These are phyloP conservation scores for Cairneyella variabilis DNA, from an alignment of 495 filamentous ascomycete genomes.

Conservation along the genomic window DNA sequence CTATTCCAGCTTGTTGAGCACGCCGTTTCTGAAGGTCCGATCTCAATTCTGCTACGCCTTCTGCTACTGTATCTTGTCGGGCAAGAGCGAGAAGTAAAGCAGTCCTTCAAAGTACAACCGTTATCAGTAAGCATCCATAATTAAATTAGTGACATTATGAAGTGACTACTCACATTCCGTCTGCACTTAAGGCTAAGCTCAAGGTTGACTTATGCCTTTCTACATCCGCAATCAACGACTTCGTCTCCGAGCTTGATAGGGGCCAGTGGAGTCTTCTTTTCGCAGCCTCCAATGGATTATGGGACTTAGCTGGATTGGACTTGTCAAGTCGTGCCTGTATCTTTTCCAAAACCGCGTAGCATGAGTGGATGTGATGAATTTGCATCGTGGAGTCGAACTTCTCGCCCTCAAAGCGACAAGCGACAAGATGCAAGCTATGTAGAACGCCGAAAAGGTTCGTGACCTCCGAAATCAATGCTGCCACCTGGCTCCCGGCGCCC, in stretches of 20 bases:
- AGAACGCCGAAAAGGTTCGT: slow-evolving; percentile 28
- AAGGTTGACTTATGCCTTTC: slow-evolving; percentile 29
- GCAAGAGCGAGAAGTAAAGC: not conserved
- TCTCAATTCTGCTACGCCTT: no score
- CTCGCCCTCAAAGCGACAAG: slow-evolving; percentile 24
- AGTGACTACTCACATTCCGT: slow-evolving; percentile 25
- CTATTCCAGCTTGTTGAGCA: no score
- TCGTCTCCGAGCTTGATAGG: slow-evolving; percentile 17
- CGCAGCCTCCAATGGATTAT: not conserved
- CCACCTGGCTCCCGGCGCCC: slow-evolving; percentile 25
- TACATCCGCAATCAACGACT: slow-evolving; percentile 26
- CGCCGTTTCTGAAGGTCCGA: no score
- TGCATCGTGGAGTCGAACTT: slow-evolving; percentile 5
- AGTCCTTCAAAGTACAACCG: not conserved
- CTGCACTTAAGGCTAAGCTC: slow-evolving; percentile 28
- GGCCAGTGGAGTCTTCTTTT: slow-evolving; percentile 23
- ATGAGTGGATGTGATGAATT: slow-evolving; percentile 25
- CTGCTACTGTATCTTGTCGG: no score
- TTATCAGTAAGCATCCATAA: slow-evolving; percentile 6
- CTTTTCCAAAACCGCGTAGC: slow-evolving; percentile 13
- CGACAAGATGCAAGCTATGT: slow-evolving; percentile 27
- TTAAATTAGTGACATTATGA: not conserved
- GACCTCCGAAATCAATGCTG: slow-evolving; percentile 18
- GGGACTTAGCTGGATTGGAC: not conserved
- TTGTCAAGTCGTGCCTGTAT: slow-evolving; percentile 15